These are phyloP conservation scores for Fomitopsis pinicola DNA, from an alignment of 1,284 basidiomycete species.

Conservation along the genomic window DNA sequence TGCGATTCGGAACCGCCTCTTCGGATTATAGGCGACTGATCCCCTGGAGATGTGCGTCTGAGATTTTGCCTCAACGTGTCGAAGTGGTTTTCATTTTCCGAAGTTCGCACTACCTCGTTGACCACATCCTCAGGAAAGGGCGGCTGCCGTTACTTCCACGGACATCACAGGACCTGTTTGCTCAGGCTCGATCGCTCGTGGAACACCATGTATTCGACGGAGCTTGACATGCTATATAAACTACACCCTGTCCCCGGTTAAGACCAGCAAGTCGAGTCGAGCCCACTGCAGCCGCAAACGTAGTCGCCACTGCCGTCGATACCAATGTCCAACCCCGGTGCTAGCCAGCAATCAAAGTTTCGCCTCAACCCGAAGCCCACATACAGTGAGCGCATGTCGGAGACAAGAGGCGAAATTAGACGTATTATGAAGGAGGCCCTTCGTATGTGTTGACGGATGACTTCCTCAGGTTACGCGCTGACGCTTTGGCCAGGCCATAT, in stretches of 20 bases:
- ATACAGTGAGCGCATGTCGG: conserved; percentile 29
- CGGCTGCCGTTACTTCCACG: conserved; percentile 5
- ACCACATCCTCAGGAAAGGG: background rate
- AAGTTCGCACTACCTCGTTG: conserved; percentile 5
- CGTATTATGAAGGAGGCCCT: conserved; percentile 24
- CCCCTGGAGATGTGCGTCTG: conserved; percentile 1
- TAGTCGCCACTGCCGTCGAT: background rate
- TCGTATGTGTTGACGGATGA: conserved; percentile 16
- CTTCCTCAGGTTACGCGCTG: background rate
- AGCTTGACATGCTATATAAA: background rate
- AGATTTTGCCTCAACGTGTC: conserved; percentile 3
- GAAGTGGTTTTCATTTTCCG: conserved; percentile 3
- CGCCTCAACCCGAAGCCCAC: conserved; percentile 23
- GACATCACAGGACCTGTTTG: conserved; percentile 4
- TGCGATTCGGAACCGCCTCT: conserved; percentile 2
- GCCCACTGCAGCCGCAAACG: background rate
- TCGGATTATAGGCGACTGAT: conserved; percentile 5
- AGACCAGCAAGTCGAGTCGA: background rate
- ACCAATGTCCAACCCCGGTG: conserved; percentile 11
- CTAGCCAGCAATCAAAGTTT: conserved; percentile 20
- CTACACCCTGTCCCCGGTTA: background rate
- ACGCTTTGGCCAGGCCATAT: conserved; percentile 16
- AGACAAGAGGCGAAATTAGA: conserved; percentile 25
- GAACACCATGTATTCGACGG: background rate
- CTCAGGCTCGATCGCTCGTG: background rate